Conservation (phyloP, 2,329 filamentous ascomycete genomes). For the Diaporthe helianthi region DNA sequence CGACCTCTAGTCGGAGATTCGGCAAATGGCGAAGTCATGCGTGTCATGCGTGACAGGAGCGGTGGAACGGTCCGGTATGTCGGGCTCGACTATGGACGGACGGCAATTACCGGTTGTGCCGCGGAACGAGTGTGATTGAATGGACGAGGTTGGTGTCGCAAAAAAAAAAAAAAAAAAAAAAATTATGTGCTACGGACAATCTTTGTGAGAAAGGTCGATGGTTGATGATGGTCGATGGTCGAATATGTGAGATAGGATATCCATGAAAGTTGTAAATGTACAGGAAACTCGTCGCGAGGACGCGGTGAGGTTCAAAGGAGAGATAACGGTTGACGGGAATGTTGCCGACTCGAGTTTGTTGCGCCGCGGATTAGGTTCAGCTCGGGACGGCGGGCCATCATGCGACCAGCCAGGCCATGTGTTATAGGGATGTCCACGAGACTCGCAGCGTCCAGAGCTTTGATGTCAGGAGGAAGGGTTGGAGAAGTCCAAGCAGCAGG, state of each 20-base stretch:
- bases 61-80: background rate
- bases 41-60: slow-evolving; percentile 44
- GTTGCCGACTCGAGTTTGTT: background rate
- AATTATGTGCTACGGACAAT: background rate
- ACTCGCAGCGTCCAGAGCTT: slow-evolving; percentile 24
- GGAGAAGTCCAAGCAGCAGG: slow-evolving; percentile 11
- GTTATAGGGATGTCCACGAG: slow-evolving; percentile 42
- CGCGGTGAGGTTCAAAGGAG: background rate
- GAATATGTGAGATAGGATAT: slow-evolving; percentile 11
- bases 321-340: background rate
- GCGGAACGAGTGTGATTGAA: background rate
- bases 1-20: slow-evolving; percentile 40
- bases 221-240: background rate
- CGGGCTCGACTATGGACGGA: slow-evolving; percentile 2
- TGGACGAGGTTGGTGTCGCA: background rate
- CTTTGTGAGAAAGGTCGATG: background rate
- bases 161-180: no score
- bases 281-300: background rate
- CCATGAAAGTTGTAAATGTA: slow-evolving; percentile 1
- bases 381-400: slow-evolving; percentile 34
- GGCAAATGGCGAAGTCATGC: slow-evolving; percentile 51
- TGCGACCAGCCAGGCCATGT: slow-evolving; percentile 37
- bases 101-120: slow-evolving; percentile 3
- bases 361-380: slow-evolving; percentile 4
- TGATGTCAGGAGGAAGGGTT: slow-evolving; percentile 14